Evolutionary conservation across 257 asterid genomes (phyloP).

Genomic region (Paraleonurus japonicus): DNA sequence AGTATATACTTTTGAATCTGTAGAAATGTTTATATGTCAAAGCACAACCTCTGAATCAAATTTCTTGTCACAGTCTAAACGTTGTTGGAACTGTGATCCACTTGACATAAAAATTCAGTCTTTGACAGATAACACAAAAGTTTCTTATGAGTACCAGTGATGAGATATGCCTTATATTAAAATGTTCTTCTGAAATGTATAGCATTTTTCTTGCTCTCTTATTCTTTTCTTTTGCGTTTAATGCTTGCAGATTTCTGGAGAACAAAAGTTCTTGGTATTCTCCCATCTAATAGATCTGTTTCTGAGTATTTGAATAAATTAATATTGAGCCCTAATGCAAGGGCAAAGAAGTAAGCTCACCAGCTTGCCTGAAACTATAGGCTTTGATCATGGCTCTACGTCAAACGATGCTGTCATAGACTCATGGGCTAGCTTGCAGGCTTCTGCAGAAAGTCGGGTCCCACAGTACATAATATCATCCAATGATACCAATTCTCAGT

Average conservation of each 20-base stretch:
- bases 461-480: slow-evolving; percentile 53
- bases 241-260: slow-evolving; percentile 51
- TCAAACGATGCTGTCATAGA: slow-evolving; percentile 60
- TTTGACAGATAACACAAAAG: not conserved
- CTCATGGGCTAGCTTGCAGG: slow-evolving; percentile 60
- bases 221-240: slow-evolving; percentile 9
- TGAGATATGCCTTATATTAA: not conserved
- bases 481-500: slow-evolving; percentile 34
- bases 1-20: not conserved
- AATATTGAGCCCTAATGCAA: slow-evolving; percentile 62
- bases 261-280: slow-evolving; percentile 19
- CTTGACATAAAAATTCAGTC: not conserved
- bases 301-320: slow-evolving; percentile 22
- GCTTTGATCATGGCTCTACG: slow-evolving; percentile 64
- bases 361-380: slow-evolving; percentile 64
- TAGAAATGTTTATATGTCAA: not conserved
- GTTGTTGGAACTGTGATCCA: not conserved
- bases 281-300: slow-evolving; percentile 10
- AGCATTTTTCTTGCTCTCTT: slow-evolving; percentile 1
- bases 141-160: not conserved
- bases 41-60: not conserved
- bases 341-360: slow-evolving; percentile 68
- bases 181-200: not conserved
- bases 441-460: slow-evolving; percentile 48
- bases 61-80: not conserved